These are phyloP conservation scores for Marchantia paleacea DNA, from an alignment of 225 moss, liverwort and hornwort species.

Conservation along the genomic window DNA sequence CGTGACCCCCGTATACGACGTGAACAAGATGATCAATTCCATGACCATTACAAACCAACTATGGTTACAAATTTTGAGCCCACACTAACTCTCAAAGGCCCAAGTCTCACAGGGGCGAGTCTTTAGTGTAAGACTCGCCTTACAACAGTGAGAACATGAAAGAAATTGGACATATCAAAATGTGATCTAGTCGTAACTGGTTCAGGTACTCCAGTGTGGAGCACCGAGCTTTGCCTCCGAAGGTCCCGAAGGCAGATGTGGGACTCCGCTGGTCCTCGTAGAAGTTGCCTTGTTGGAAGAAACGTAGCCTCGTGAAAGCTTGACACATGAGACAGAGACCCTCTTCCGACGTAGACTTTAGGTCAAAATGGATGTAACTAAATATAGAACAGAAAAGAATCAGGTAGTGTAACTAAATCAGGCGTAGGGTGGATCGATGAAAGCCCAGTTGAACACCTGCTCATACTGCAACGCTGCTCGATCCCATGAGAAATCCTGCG, in stretches of 20 bases:
- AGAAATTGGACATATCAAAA: background rate
- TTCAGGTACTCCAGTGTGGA: background rate
- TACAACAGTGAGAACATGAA: background rate
- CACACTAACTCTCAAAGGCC: background rate
- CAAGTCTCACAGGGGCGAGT: background rate
- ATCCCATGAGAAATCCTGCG: slow-evolving; percentile 90
- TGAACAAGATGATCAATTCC: background rate
- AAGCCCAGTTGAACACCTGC: slow-evolving; percentile 98
- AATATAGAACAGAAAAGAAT: too few species aligned
- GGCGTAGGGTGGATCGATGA: slow-evolving; percentile 87
- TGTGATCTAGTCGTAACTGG: background rate
- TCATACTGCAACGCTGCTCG: slow-evolving; percentile 92
- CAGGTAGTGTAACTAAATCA: slow-evolving; percentile 18
- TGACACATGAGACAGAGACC: background rate
- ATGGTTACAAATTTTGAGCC: background rate
- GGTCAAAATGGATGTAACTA: background rate
- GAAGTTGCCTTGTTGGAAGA: background rate
- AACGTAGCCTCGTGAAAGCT: background rate
- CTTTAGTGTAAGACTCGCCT: background rate
- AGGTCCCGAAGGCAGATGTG: slow-evolving; percentile 5
- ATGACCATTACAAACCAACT: background rate
- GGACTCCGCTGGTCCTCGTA: background rate
- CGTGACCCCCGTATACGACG: background rate
- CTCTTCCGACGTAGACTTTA: background rate
- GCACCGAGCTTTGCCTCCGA: background rate